Evolutionary conservation across 164 flowering plant genomes (phyloP), one percentile per base, ranked within the genome.

Genomic region (Cinnamomum chago): DNA sequence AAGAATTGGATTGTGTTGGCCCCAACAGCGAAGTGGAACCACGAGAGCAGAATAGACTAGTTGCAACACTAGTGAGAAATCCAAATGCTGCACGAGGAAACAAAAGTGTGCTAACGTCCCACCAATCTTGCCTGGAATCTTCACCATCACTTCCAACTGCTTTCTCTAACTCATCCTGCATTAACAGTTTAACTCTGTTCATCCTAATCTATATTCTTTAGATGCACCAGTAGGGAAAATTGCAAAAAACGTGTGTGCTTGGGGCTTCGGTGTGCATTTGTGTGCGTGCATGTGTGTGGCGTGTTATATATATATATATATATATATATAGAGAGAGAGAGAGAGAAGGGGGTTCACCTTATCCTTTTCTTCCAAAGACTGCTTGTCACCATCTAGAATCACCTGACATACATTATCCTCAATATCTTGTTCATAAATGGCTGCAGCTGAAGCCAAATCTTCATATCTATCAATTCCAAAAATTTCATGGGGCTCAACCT

Each of bases 401-500:
- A 80, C 82, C 75, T 75, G 80, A 81, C 69, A 76, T 24, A 75
- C 69, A 74, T 52, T 58, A 58, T 74, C 85, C 70, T 86, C 86
- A 69, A 30, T 66, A 72, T 82, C 81, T 68, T 82, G 89, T 72
- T 85, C 86, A 2, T 51, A 15, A 55, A 55, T 78, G 51, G 60
- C 60, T 62, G 82, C 73, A 73, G 78, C 73, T 77, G 84, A 75
- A 77, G 70, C 50, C 71, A 81, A 73, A 79, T 76, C 84, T 83
- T 90, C 96, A 81, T 77, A 73, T 77, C 85, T 89, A 22, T 86
- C 88, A 66, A 90, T 73, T 40, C 82, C 83, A 71, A 82, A 76
- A 74, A 95, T 87, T 78, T 92, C 93, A 80, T 74, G 62, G 58
- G 98, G 98, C 35, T 74, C 88, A 78, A 90, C 99, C 99, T 95